Evolutionary conservation across 148 eudicot species (phyloP).

Genomic region (Simmondsia chinensis): DNA sequence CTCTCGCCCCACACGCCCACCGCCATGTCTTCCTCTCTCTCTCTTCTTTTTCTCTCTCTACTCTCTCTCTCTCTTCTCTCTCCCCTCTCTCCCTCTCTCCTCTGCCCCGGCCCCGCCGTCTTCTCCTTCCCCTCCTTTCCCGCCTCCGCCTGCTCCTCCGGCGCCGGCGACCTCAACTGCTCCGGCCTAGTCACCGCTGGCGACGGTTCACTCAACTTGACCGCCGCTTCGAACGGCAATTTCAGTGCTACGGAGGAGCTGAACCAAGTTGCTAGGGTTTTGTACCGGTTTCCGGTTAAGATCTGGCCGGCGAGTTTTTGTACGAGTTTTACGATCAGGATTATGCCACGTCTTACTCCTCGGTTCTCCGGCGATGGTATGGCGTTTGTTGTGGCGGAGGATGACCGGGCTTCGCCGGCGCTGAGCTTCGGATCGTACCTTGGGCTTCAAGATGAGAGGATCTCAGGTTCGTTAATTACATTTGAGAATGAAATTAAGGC

Average conservation of each 20-base stretch:
- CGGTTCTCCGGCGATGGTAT: constrained; percentile 50
- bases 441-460: constrained; percentile 41
- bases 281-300: constrained; percentile 23
- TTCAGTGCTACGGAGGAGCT: no score
- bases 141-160: constrained; percentile 31
- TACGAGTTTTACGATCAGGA: constrained; percentile 41
- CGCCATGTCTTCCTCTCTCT: no score
- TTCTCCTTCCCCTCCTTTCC: constrained; percentile 23
- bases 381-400: constrained; percentile 51
- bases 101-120: neutral
- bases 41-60: no score
- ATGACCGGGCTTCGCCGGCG: constrained; percentile 34
- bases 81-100: no score
- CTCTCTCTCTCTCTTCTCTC: no score
- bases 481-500: no score
- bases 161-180: constrained; percentile 33
- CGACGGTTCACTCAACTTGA: constrained; percentile 31
- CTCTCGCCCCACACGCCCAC: no score
- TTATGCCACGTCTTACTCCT: constrained; percentile 11
- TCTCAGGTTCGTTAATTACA: no score
- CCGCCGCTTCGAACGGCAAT: constrained; percentile 3
- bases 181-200: constrained; percentile 32
- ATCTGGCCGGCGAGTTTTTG: constrained; percentile 56
- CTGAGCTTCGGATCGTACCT: constrained; percentile 50
- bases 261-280: constrained; percentile 38